phyloP scores from a whole-genome alignment of 78 protist species.

The Dictyostelium discoideum region DNA sequence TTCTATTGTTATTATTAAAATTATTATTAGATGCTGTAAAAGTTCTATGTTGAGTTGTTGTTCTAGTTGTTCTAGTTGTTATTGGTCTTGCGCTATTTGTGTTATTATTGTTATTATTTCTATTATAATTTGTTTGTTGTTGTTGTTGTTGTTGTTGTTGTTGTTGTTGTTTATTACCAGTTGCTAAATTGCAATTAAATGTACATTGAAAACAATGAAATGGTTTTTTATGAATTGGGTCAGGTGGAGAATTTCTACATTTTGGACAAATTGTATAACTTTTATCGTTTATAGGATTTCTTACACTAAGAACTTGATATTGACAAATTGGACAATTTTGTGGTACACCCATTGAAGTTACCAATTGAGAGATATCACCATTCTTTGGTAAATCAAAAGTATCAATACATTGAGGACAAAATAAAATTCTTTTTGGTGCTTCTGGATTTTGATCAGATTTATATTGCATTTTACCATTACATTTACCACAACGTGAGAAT shows the following conservation, averaged over 20 bases:
- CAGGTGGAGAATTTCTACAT: slow-evolving; percentile 81
- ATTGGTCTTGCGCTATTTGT: neutral
- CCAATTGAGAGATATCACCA: slow-evolving; percentile 20
- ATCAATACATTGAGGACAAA: slow-evolving; percentile 23
- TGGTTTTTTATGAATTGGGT: slow-evolving; percentile 11
- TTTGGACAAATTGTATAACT: slow-evolving; percentile 67
- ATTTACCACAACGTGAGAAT: slow-evolving; percentile 77
- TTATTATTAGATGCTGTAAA: neutral
- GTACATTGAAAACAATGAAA: slow-evolving; percentile 78
- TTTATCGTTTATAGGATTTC: neutral
- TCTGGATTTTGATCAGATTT: neutral
- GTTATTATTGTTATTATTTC: neutral
- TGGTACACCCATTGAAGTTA: neutral
- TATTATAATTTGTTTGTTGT: neutral
- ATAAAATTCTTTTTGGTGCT: slow-evolving; percentile 4
- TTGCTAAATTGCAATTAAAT: slow-evolving; percentile 27
- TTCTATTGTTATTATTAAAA: neutral
- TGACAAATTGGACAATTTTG: slow-evolving; percentile 62
- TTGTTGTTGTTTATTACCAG: neutral
- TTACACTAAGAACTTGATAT: slow-evolving; percentile 36
- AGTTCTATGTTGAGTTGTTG: slow-evolving; percentile 1
- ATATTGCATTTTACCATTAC: slow-evolving; percentile 24
- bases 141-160: neutral
- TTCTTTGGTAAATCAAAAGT: slow-evolving; percentile 25
- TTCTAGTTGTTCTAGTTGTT: neutral